phyloP scores from a whole-genome alignment of 768 basidiomycete genomes.

The Tulasnella sp. region DNA sequence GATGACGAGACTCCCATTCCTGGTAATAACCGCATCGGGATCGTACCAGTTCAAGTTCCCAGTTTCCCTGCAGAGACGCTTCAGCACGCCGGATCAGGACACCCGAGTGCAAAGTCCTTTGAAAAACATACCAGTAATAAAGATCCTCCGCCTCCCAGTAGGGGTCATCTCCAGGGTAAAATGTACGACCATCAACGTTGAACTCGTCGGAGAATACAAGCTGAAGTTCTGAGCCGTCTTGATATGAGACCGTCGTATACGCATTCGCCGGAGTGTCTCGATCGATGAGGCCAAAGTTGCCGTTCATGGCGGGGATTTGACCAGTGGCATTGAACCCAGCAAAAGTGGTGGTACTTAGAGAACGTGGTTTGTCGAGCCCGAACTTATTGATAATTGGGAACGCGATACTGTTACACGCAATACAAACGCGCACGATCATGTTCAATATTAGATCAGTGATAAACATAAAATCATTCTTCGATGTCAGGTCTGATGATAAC shows the following conservation, averaged over 20 bases:
- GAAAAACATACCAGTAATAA: slow-evolving; percentile 49
- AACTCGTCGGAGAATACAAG: slow-evolving; percentile 88
- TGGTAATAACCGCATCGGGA: slow-evolving; percentile 65
- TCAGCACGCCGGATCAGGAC: too few relatives aligned
- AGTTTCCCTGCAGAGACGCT: slow-evolving; percentile 23
- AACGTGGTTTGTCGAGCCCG: not conserved
- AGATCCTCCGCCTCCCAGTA: slow-evolving; percentile 80
- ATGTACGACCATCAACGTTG: slow-evolving; percentile 63
- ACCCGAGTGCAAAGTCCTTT: too few relatives aligned
- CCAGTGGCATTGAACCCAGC: slow-evolving; percentile 81
- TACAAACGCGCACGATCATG: too few relatives aligned
- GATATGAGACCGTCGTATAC: slow-evolving; percentile 43
- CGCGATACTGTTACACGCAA: too few relatives aligned
- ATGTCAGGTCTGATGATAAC: too few relatives aligned
- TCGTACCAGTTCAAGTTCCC: slow-evolving; percentile 85
- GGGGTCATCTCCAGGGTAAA: slow-evolving; percentile 81
- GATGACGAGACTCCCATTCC: slow-evolving; percentile 61
- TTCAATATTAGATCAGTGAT: too few relatives aligned
- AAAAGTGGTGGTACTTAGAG: slow-evolving; percentile 54
- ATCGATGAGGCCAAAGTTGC: slow-evolving; percentile 51
- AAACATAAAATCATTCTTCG: too few relatives aligned
- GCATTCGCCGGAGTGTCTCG: slow-evolving; percentile 53
- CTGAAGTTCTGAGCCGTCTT: slow-evolving; percentile 43
- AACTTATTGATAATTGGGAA: not conserved
- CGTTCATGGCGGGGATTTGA: slow-evolving; percentile 59